Conservation (phyloP, 1,139 yeast species). For the Taphrina communis region DNA sequence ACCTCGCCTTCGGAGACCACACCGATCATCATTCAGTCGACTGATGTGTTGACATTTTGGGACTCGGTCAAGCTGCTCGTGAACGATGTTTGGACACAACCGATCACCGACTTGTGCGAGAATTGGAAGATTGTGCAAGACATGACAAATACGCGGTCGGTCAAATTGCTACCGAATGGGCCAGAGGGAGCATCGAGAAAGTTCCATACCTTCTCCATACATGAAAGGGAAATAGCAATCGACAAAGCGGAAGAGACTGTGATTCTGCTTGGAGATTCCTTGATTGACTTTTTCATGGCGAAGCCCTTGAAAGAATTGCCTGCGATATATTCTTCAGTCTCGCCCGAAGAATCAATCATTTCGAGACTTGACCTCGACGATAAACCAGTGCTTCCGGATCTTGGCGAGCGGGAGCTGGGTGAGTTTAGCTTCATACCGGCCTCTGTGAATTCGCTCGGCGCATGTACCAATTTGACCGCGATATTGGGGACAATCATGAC, state of each 20-base stretch:
- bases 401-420: neutral
- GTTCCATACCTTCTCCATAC: conserved; percentile 29
- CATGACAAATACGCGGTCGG: conserved; percentile 45
- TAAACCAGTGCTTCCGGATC: conserved; percentile 27
- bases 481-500: conserved; percentile 55
- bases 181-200: conserved; percentile 36
- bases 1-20: conserved; percentile 22
- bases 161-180: conserved; percentile 43
- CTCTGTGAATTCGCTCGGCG: conserved; percentile 63
- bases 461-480: conserved; percentile 58
- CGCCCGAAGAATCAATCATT: conserved; percentile 8
- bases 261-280: conserved; percentile 14
- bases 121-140: conserved; percentile 40
- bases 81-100: conserved; percentile 51
- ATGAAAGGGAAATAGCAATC: conserved; percentile 18
- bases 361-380: neutral
- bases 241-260: conserved; percentile 24
- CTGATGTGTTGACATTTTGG: conserved; percentile 61
- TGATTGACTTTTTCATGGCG: conserved; percentile 24
- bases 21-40: conserved; percentile 7
- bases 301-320: conserved; percentile 27
- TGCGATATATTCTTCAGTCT: conserved; percentile 21
- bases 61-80: conserved; percentile 57
- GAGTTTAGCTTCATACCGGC: conserved; percentile 62
- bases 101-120: conserved; percentile 15